Base-by-base conservation (phyloP, 139 green algal species). In the Chlamydomonas sphaeroides region DNA sequence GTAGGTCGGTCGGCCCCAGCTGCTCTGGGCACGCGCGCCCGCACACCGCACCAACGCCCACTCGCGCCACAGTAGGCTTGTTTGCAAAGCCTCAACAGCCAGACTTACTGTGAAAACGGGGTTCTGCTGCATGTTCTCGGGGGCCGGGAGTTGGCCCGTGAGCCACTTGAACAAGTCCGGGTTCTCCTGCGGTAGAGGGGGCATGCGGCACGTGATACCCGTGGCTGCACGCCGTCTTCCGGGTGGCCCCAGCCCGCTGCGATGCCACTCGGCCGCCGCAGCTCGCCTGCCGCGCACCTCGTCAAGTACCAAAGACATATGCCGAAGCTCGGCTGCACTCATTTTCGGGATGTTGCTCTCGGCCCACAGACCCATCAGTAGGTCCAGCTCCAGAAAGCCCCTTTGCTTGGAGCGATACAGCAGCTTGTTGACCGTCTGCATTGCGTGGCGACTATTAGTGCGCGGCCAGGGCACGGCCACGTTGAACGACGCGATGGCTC, bases 161-260 rank as follows among this genome's bases (percentile, higher is more conserved):
- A 97, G 84, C 90, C 92, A 97, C 83, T 95, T 96, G 88, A 94
- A 96, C 23, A 97, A 85, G 63, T 97, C 93, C 11, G 94, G 94
- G 83, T 97, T 97, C 42, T 97, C 94, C 87, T 93, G 87, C 42
- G 48, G 25, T 45, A 38, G 61, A 62, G 17, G 25, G 33, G 6
- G n/a, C n/a, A n/a, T n/a, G n/a, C n/a, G n/a, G n/a, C n/a, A n/a
- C n/a, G 10, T 11, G 56, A 72, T 36, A 2, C 30, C 20, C 67
- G 10, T 5, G 25, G 45, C 11, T 53, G 45, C 45, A 53, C 45
- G 45, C 10, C 45, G 45, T 53, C 45, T 53, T 14, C 45, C n/a
- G n/a, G n/a, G n/a, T n/a, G n/a, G n/a, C n/a, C n/a, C n/a, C n/a
- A n/a, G n/a, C n/a, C n/a, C n/a, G n/a, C n/a, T n/a, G n/a, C n/a